Base-by-base conservation (phyloP, 805 yeast genomes). In the Sugiyamaella chiloensis region DNA sequence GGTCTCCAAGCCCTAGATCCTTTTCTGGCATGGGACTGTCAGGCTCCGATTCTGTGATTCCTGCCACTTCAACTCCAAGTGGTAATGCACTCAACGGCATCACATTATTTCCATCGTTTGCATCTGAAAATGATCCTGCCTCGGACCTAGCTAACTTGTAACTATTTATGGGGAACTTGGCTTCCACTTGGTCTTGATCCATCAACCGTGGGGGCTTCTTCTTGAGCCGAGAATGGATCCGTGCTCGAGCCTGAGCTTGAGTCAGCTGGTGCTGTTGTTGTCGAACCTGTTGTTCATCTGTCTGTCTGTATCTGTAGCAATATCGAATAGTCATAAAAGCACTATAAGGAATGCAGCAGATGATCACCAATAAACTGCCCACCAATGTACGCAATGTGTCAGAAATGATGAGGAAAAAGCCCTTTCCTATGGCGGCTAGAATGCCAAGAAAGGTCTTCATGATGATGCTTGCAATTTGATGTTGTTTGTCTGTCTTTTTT, bases 281-380 rank as follows among this genome's bases (percentile, higher is more conserved):
- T 36, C 35, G 48, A 32, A 35, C 32, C 34, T 26, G 49, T 50
- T 32, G 30, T 27, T 36, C 42, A 17, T 50, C 55, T 6, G 55
- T 58, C 9, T 59, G 59, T n/a, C 59, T 53, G 17, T 58, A 55
- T 14, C 65, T 46, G 42, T 54, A 52, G 40, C 65, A 63, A 44
- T 58, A 66, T 32, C 64, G 50, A 2, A 65, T 47, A 27, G 65
- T 66, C 47, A 65, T 52, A 42, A 64, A 47, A 20, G 52, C 57
- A 50, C 57, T 54, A 44, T 34, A 49, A 9, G 57, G 57, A 20
- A 50, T 23, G 42, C 51, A 49, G 37, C 40, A 43, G 29, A 52
- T 23, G 21, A 55, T 29, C 17, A 42, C 50, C 47, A 55, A 23
- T n/a, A 55, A 7, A 23, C 46, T 17, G 42, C 52, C 54, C 37